Base-by-base conservation (phyloP, 1,284 basidiomycete species). In the Trametes polyzona region DNA sequence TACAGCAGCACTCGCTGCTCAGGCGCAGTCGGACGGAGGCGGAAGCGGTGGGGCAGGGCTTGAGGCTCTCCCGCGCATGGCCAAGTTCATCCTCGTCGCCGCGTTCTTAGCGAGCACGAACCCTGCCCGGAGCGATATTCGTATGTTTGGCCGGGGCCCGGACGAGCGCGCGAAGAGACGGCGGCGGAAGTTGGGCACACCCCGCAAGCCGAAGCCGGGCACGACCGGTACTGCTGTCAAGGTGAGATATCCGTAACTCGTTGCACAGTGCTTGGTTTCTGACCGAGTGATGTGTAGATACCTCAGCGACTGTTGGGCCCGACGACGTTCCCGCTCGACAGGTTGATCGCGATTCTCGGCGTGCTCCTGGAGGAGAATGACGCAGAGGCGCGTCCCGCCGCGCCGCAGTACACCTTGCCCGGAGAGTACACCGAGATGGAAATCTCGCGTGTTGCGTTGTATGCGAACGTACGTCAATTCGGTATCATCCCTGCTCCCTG, bases 91-190 rank as follows among this genome's bases (percentile, higher is more conserved):
- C 17, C 74, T 96, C 11, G 72, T 96, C 8, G 91, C 94, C 0
- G 83, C 90, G 0, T 97, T 90, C 70, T 74, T 96, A 30, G 93
- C 93, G 2, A 93, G 90, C 42, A 92, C 90, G 56, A 97, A 97
- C 70, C 94, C 95, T 0, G 72, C 87, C 0, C 90, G 87, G 66
- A 87, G 86, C 6, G 95, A 97, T 70, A 54, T 93, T 61, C 78
- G 89, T 27, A 88, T 95, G 79, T 93, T 95, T 71, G 89, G 90
- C 5, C 71, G 88, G 12, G 84, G 86, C 0, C 67, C 83, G 29
- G 85, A 88, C 53, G 88, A 88, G 65, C 83, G 86, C 61, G 83
- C 84, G 61, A 87, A 85, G 65, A 74, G 82, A 59, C 80, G 79
- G 58, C 75, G 84, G 57, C 76, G 76, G 57, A 76, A 73, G 58